These are phyloP conservation scores for Podospora bellae-mahoneyi DNA, from an alignment of 495 filamentous ascomycete genomes.

Conservation along the genomic window DNA sequence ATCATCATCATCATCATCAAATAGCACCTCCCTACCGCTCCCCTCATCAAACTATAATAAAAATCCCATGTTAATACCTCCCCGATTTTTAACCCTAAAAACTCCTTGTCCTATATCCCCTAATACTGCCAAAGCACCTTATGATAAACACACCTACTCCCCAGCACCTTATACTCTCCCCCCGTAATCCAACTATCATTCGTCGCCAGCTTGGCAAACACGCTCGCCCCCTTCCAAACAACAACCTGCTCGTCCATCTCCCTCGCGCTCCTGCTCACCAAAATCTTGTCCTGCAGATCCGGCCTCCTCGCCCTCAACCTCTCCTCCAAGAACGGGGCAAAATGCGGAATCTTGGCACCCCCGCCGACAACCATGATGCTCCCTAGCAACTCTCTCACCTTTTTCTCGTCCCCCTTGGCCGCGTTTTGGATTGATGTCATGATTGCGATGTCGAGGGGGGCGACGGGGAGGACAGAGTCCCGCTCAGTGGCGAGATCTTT, in stretches of 20 bases:
- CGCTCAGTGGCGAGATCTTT: conserved; percentile 60
- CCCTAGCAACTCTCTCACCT: conserved; percentile 83
- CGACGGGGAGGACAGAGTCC: conserved; percentile 76
- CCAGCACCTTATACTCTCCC: conserved; percentile 84
- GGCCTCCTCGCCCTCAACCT: conserved; percentile 66
- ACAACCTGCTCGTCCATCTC: conserved; percentile 95
- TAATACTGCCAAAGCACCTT: conserved; percentile 79
- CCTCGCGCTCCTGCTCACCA: conserved; percentile 81
- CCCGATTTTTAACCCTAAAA: too few relatives aligned
- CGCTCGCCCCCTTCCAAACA: conserved; percentile 94
- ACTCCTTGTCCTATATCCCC: too few relatives aligned
- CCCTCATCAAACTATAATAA: too few relatives aligned
- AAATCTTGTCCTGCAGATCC: conserved; percentile 71
- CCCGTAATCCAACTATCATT: conserved; percentile 94
- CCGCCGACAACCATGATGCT: conserved; percentile 96
- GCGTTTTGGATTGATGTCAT: conserved; percentile 83
- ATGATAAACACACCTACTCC: conserved; percentile 72
- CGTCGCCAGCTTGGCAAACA: conserved; percentile 87
- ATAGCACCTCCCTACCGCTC: too few relatives aligned
- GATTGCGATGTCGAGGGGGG: conserved; percentile 84
- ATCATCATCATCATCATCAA: too few relatives aligned
- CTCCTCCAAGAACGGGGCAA: conserved; percentile 77
- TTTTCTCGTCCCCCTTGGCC: conserved; percentile 83
- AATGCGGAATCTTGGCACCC: conserved; percentile 72
- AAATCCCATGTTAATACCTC: too few relatives aligned